Base-by-base conservation (phyloP, 2,329 filamentous ascomycete genomes). In the Xylaria sp. region DNA sequence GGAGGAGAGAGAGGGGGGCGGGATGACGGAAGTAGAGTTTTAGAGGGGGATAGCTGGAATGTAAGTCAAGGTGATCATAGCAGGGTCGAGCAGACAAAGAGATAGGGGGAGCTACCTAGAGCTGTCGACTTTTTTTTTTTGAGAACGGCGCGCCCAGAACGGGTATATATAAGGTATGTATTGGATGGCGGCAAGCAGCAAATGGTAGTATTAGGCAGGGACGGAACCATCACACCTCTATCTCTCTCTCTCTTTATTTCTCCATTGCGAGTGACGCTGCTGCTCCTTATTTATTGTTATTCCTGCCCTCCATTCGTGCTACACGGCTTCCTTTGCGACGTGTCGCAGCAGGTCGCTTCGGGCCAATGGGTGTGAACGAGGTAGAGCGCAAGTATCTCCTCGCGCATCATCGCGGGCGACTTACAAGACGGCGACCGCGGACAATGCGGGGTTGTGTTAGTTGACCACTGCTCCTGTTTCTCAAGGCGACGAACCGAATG, bases 391-490 rank as follows among this genome's bases (percentile, higher is more conserved):
- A 54, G 62, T 64, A 64, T 62, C 13, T 57, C 55, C 57, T 55
- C 60, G 35, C 13, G 52, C 55, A n/a, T 52, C 55, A 23, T 50
- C 52, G 60, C 55, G 18, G 57, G 47, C 51, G 30, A 60, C 60
- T 52, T 62, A 64, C 62, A 62, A 62, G 53, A 42, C 11, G 53
- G 55, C 62, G 60, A 64, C 62, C 42, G 35, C 18, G 35, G 48
- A 59, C 55, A 64, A 55, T 64, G 60, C 62, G 62, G 62, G 62
- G 62, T 64, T 60, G 52, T 60, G 62, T 62, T 60, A 46, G 56
- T 47, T 53, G 52, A 58, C 62, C 52, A 42, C 11, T 42, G 11
- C 37, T 42, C 11, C 57, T 54, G 54, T 55, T 64, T 62, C 60
- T 59, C 56, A 48, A 18, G 56, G 55, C 42, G 53, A 58, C 57